Evolutionary conservation across 2,329 filamentous ascomycete species (phyloP), one percentile per base, ranked within the genome.

Genomic region (Trichophyton schoenleinii): DNA sequence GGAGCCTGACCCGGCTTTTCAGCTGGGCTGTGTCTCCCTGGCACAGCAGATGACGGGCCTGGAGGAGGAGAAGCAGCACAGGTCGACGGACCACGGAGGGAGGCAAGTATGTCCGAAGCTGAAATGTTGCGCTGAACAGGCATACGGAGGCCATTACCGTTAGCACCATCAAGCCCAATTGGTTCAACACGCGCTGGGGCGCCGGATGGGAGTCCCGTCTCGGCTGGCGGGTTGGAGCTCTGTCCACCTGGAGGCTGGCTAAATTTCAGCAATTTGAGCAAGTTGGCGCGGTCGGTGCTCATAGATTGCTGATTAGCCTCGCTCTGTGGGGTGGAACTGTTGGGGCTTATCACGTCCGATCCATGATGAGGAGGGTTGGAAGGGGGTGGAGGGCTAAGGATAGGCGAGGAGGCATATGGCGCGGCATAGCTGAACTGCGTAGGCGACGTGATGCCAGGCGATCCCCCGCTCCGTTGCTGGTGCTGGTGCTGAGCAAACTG

Each of bases 211-310:
- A 44, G 53, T 59, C 57, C 59, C 11, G 44, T 49, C 25, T 46
- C 20, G 13, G 53, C 61, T 59, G 69, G 65, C 60, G 68, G 67
- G 36, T 57, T 62, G 18, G 60, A n/a, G 9, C 61, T 41, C 34
- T 20, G 38, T 44, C 48, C 67, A 18, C 69, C 66, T 58, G 74
- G 64, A 44, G 77, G 73, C 66, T 81, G 77, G 64, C 81, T 84
- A 73, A 85, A 87, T 71, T 84, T 85, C 64, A 88, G 77, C 63
- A 88, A 72, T 68, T 82, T 87, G 63, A 88, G 77, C 65, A 88
- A 72, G 67, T 81, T 83, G 15, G 81, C 80, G 63, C 80, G 78
- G 61, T 79, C 78, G 58, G 74, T 70, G 63, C 76, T 78, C 52
- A 69, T 66, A 66, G 71, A 62, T 70, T 71, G 68, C 71, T 73